Base-by-base conservation (phyloP, 768 basidiomycete species). In the Pulveroboletus sp. region DNA sequence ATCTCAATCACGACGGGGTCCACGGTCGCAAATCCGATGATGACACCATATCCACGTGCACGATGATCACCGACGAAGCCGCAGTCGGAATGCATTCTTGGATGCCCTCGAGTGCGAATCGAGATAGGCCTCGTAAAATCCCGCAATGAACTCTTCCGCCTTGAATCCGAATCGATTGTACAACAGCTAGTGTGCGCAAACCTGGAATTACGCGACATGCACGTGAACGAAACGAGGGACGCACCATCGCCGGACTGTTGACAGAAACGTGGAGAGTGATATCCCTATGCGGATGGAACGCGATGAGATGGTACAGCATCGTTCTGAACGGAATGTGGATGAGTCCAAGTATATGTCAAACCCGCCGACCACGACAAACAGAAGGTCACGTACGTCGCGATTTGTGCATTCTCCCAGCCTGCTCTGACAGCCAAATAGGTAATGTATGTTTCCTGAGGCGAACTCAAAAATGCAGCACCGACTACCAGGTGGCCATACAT, bases 101-200 rank as follows among this genome's bases (percentile, higher is more conserved):
- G 88, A 90, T 4, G 77, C 78, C 46, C 80, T 78, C 16, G 86
- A 87, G 22, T 80, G 71, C 4, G 79, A 67, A 57, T 84, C 80
- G n/a, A 90, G 72, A 63, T 90, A 90, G 37, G 83, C 76, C 37
- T 87, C 84, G 56, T 92, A 92, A 59, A 92, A 91, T 17, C 85
- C 86, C 19, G 79, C 81, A 19, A 91, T 76, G 51, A 90, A 90
- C 61, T 86, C 87, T 67, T 91, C 89, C 0, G 86, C 85, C 57
- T 92, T 91, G 75, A 92, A 90, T 23, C 89, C 89, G 58, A 92
- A 90, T 43, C 81, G 83, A 54, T 92, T 91, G 68, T 91, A 92
- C 16, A 92, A 65, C 5, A 90, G 68, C 88, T 89, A 8, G 9
- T 14, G 5, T 20, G 5, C 8, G 6, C 17, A 36, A 32, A 14